Evolutionary conservation across 805 yeast species (phyloP).

Genomic region (Ogataea neopini): DNA sequence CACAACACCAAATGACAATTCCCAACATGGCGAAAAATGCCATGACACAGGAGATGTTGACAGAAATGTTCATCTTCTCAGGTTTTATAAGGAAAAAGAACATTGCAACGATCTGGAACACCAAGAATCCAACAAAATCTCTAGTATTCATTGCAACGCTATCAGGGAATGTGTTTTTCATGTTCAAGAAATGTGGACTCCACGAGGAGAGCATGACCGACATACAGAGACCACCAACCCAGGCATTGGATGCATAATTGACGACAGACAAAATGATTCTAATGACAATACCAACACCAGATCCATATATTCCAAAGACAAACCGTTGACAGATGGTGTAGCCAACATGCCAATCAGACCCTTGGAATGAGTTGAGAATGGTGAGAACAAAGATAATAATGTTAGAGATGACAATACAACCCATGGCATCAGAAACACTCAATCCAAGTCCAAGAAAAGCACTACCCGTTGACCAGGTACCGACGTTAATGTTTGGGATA

Average conservation of each 20-base stretch:
- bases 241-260: constrained; percentile 46
- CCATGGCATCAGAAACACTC: constrained; percentile 37
- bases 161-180: constrained; percentile 17
- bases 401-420: constrained; percentile 45
- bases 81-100: constrained; percentile 26
- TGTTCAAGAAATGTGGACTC: constrained; percentile 31
- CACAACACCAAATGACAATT: constrained; percentile 32
- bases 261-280: constrained; percentile 45
- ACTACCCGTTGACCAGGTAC: constrained; percentile 8
- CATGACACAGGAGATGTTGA: constrained; percentile 23
- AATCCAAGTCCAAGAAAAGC: constrained; percentile 26
- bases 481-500: constrained; percentile 19
- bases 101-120: constrained; percentile 42
- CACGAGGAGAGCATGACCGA: constrained; percentile 40
- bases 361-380: constrained; percentile 49
- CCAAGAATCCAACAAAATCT: constrained; percentile 43
- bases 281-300: constrained; percentile 41
- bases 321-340: constrained; percentile 44
- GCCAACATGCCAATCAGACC: constrained; percentile 49
- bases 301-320: constrained; percentile 47
- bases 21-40: constrained; percentile 27
- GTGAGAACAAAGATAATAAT: constrained; percentile 43
- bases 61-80: constrained; percentile 28
- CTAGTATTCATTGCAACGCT: constrained; percentile 40
- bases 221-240: constrained; percentile 45